Conservation (phyloP, 495 filamentous ascomycete species). For the Podospora didyma region DNA sequence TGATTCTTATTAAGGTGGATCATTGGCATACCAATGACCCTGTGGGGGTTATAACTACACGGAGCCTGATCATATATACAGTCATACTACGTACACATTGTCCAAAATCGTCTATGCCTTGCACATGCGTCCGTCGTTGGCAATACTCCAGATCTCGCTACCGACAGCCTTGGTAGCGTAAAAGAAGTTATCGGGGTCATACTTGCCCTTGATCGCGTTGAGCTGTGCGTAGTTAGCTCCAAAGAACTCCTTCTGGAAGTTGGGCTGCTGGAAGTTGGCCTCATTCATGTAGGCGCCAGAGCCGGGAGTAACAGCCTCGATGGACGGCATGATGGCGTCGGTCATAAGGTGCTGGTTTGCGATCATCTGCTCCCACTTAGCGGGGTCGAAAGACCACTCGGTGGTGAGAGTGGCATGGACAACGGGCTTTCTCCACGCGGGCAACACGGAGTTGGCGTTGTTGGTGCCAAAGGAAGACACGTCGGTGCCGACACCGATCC, state of each 20-base stretch:
- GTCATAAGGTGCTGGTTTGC: constrained; percentile 28
- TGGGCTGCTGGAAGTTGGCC: constrained; percentile 41
- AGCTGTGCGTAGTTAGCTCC: constrained; percentile 44
- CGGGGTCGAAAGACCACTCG: constrained; percentile 22
- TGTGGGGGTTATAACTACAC: too few relatives aligned
- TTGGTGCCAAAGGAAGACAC: constrained; percentile 22
- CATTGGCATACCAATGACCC: too few relatives aligned
- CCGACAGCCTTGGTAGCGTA: constrained; percentile 49
- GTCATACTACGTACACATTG: too few relatives aligned
- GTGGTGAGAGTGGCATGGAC: constrained; percentile 23
- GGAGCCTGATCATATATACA: too few relatives aligned
- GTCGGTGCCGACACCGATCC: constrained; percentile 33
- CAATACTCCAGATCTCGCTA: constrained; percentile 26
- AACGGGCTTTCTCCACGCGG: constrained; percentile 32
- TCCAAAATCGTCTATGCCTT: constrained; percentile 3
- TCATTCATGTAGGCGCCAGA: constrained; percentile 48
- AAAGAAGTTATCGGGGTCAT: constrained; percentile 50
- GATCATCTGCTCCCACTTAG: constrained; percentile 18
- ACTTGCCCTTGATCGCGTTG: constrained; percentile 44
- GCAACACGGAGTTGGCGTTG: constrained; percentile 49
- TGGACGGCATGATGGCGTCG: constrained; percentile 24
- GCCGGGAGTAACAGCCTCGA: constrained; percentile 35
- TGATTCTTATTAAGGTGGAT: too few relatives aligned
- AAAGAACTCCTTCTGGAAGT: constrained; percentile 51
- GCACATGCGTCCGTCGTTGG: constrained; percentile 27